Evolutionary conservation across 1,284 basidiomycete genomes (phyloP).

Genomic region (Cutaneotrichosporon mucoides): DNA sequence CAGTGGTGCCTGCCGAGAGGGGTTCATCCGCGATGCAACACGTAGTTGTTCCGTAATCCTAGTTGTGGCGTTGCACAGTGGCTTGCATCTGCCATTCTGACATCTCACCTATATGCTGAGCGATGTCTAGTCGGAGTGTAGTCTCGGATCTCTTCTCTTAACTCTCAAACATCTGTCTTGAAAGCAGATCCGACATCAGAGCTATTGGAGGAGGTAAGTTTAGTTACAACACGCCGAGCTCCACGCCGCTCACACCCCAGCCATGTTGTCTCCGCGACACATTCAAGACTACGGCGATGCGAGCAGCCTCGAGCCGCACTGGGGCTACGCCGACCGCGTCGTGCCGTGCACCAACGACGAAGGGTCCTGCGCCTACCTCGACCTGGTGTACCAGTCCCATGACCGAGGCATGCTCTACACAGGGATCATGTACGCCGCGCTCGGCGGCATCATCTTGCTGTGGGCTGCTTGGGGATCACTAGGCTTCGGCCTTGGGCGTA

Average conservation of each 20-base stretch:
- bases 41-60: too few species aligned
- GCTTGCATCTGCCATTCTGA: too few species aligned
- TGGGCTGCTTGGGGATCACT: constrained; percentile 17
- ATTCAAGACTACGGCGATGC: constrained; percentile 29
- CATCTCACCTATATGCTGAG: too few species aligned
- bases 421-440: constrained; percentile 26
- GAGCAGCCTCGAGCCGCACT: constrained; percentile 26
- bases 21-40: too few species aligned
- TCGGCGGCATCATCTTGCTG: constrained; percentile 22
- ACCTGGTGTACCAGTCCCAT: constrained; percentile 32
- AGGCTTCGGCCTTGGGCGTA: not conserved
- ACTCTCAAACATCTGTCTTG: too few species aligned
- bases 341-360: constrained; percentile 35
- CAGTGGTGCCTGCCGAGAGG: too few species aligned
- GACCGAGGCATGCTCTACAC: constrained; percentile 33
- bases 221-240: too few species aligned
- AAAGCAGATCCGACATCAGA: not conserved
- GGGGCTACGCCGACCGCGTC: constrained; percentile 32
- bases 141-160: too few species aligned
- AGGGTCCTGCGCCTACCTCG: constrained; percentile 36
- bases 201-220: not conserved
- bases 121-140: too few species aligned
- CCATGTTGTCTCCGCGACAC: constrained; percentile 14
- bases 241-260: not conserved
- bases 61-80: too few species aligned